Evolutionary conservation across 78 protist genomes (phyloP), one percentile per base, ranked within the genome.

Genomic region (Polysphondylium violaceum): DNA sequence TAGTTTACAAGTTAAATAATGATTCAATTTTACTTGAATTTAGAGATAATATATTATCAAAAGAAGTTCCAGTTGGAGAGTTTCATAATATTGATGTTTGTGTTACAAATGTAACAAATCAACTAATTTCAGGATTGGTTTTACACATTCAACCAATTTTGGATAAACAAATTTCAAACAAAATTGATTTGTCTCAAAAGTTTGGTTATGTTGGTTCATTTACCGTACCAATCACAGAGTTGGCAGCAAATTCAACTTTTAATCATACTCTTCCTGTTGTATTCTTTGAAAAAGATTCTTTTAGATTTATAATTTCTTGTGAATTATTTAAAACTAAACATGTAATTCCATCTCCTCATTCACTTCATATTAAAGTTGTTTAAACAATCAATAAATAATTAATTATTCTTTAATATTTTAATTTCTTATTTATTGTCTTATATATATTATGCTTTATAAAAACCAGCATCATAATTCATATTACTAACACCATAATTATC

Each of bases 191-290:
- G 5, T 29, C 35, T 1, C 41, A 78, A 1, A 78, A 78, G 35
- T 43, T 83, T 21, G 91, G 91, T 17, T 83, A 69, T 69, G 58
- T 83, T 29, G 91, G 91, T n/a, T 83, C 91, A 53, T 40, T 83
- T 11, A 83, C 91, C 3, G 58, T 74, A 14, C 91, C 91, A 40
- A 83, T 83, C n/a, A 41, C 36, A 58, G 91, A 83, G 77, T 56
- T 83, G 12, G 51, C 9, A 69, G 27, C 73, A 2, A 43, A 50
- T 33, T 47, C 75, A 11, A 41, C 91, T 0, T 69, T 40, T 33
- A 60, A 83, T 23, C 91, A 83, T 31, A 68, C 33, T n/a, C 27
- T 83, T 4, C 78, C 67, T 27, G 78, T 83, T 21, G 67, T 83
- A 40, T 83, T 83, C 31, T 83, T 83, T 58, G 91, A 83, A 69